Base-by-base conservation (phyloP, 768 basidiomycete genomes). In the Tephrocybe sp. region DNA sequence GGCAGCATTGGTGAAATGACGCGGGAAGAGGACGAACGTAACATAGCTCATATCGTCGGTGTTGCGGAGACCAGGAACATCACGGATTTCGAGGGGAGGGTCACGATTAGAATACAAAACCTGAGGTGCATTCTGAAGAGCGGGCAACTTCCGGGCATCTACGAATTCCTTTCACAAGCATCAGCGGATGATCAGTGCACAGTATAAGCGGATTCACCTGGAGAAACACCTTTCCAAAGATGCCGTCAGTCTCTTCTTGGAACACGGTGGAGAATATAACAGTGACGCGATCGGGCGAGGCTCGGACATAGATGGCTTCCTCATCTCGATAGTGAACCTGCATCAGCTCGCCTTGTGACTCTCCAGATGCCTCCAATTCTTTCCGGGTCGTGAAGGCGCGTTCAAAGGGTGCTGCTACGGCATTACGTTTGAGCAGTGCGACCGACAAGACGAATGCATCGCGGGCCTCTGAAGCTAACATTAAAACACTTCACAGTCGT, bases 261-360 rank as follows among this genome's bases (percentile, higher is more conserved):
- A 99, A 99, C 44, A 97, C 80, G 17, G 97, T 99, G 3, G 91
- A 94, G 73, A 99, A 98, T 64, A 98, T 90, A 51, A 98, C 92
- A 0, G 97, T 98, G 45, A 99, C 96, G 55, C 97, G 89, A 76
- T 99, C 97, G 40, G 84, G 81, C 36, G 90, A 85, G 2, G 97
- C 93, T 63, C 91, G 91, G 36, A 99, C 81, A 65, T 93, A 98
- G 67, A 99, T 95, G 17, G 92, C 95, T 70, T 99, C 97, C 61
- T 98, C 93, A 60, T 93, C 94, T 41, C 97, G 86, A 70, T 98
- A 98, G 66, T 93, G 90, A 50, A 99, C 80, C 57, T 85, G 77
- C 90, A 98, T 97, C 49, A 98, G 72, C 34, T 96, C 88, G 21
- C 91, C 92, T 44, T 83, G 81, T 11, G 78, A 73, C 24, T 74